A percentile compares a stretch with the other conserved stretches of the same genome.
Conservation (phyloP, 306 rosid species). For the Psophocarpus tetragonolobus region DNA sequence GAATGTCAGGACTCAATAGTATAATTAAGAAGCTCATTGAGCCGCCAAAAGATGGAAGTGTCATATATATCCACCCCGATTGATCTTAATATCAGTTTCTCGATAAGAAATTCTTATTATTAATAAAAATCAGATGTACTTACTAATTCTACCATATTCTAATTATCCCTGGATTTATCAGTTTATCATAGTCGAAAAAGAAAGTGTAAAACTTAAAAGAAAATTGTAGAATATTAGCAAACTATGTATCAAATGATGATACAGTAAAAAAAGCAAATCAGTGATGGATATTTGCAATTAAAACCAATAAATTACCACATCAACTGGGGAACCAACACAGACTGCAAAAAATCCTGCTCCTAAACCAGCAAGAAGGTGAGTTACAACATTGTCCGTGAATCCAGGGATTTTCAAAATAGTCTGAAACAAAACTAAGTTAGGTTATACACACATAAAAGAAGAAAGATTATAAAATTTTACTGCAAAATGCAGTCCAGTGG, state of each 20-base stretch:
- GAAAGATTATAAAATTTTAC: neutral
- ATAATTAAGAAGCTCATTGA: constrained; percentile 12
- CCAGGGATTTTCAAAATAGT: constrained; percentile 95
- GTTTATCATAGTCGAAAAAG: constrained; percentile 9
- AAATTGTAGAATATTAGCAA: neutral
- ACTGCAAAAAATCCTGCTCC: constrained; percentile 98
- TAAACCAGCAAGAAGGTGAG: constrained; percentile 90
- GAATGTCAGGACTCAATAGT: constrained; percentile 1
- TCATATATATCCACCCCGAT: neutral
- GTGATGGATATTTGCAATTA: neutral
- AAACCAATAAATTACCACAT: constrained; percentile 67
- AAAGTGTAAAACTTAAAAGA: neutral
- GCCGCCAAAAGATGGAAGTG: constrained; percentile 1
- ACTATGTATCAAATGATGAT: neutral
- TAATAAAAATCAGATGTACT: neutral
- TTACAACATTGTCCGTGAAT: constrained; percentile 78
- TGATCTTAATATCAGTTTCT: constrained; percentile 4
- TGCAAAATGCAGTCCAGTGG: constrained; percentile 12
- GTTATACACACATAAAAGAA: neutral
- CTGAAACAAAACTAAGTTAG: constrained; percentile 50
- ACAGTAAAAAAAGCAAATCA: neutral
- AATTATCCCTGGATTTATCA: constrained; percentile 12
- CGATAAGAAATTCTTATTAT: neutral
- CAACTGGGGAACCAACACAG: constrained; percentile 96
- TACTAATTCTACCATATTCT: constrained; percentile 7